Conservation (phyloP, 768 basidiomycete species). For the Dacryopinax spathularia region DNA sequence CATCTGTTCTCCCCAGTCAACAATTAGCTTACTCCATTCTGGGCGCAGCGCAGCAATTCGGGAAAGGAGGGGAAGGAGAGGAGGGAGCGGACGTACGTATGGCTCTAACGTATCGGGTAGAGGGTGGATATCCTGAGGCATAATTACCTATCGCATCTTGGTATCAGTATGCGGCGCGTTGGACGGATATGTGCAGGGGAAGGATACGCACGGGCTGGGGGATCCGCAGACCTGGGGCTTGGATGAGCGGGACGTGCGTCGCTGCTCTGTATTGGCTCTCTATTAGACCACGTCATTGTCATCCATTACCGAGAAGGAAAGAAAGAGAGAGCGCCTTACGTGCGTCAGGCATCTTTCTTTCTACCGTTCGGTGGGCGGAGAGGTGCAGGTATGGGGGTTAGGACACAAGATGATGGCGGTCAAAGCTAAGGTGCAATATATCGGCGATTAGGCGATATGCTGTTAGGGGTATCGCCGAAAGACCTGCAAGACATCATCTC, state of each 20-base stretch:
- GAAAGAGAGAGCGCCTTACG: neutral
- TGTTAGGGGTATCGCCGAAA: no score
- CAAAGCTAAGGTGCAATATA: no score
- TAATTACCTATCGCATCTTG: constrained; percentile 43
- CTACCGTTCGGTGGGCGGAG: no score
- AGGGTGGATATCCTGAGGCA: constrained; percentile 87
- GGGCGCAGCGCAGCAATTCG: no score
- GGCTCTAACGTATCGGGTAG: constrained; percentile 78
- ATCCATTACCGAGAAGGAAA: neutral
- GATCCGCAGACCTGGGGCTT: constrained; percentile 79
- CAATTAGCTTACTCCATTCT: constrained; percentile 5
- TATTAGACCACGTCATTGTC: neutral
- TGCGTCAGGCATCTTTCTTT: neutral
- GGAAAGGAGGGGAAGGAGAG: neutral
- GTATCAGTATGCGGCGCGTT: constrained; percentile 10
- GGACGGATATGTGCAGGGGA: neutral
- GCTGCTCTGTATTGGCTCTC: constrained; percentile 56
- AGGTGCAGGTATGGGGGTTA: no score
- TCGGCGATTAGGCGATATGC: no score
- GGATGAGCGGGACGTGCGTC: constrained; percentile 68
- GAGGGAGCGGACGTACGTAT: constrained; percentile 43
- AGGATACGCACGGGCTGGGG: constrained; percentile 49
- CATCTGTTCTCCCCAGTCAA: constrained; percentile 41
- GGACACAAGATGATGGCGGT: no score
- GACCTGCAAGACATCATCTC: no score